These are phyloP conservation scores for Suillus clintonianus DNA, from an alignment of 768 basidiomycete genomes.

Conservation along the genomic window DNA sequence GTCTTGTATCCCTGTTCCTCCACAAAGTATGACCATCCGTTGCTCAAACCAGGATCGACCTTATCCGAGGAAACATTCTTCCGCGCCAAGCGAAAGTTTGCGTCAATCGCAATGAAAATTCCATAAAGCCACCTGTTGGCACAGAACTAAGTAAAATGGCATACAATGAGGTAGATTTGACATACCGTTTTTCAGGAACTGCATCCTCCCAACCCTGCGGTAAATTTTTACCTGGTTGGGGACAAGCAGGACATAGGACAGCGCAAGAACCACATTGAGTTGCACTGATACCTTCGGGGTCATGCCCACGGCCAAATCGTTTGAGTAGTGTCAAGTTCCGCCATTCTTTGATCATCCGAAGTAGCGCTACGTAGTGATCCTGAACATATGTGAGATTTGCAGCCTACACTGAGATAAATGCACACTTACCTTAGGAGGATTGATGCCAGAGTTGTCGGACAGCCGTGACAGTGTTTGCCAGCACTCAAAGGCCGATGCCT, in stretches of 20 bases:
- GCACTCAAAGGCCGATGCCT: background rate
- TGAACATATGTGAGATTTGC: slow-evolving; percentile 1
- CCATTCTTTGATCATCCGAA: slow-evolving; percentile 11
- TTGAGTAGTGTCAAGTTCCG: slow-evolving; percentile 11
- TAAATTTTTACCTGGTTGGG: slow-evolving; percentile 31
- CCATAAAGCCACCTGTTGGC: slow-evolving; percentile 15
- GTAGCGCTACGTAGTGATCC: slow-evolving; percentile 14
- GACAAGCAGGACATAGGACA: slow-evolving; percentile 36
- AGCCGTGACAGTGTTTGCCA: background rate
- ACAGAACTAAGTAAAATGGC: too few relatives aligned
- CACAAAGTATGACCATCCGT: slow-evolving; percentile 28
- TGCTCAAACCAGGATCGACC: slow-evolving; percentile 21
- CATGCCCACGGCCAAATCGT: slow-evolving; percentile 12
- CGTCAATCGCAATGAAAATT: slow-evolving; percentile 24
- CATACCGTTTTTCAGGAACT: background rate
- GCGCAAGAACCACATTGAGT: slow-evolving; percentile 12
- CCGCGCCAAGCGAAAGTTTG: slow-evolving; percentile 26
- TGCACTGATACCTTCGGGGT: background rate
- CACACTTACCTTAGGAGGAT: slow-evolving; percentile 7
- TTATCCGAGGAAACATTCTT: slow-evolving; percentile 13
- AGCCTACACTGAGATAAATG: too few relatives aligned
- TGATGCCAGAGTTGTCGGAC: slow-evolving; percentile 33
- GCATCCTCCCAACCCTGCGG: slow-evolving; percentile 15
- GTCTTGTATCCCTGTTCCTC: slow-evolving; percentile 19
- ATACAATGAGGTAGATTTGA: background rate